These are phyloP conservation scores for Torulaspora franciscae DNA, from an alignment of 805 yeast species.

Conservation along the genomic window DNA sequence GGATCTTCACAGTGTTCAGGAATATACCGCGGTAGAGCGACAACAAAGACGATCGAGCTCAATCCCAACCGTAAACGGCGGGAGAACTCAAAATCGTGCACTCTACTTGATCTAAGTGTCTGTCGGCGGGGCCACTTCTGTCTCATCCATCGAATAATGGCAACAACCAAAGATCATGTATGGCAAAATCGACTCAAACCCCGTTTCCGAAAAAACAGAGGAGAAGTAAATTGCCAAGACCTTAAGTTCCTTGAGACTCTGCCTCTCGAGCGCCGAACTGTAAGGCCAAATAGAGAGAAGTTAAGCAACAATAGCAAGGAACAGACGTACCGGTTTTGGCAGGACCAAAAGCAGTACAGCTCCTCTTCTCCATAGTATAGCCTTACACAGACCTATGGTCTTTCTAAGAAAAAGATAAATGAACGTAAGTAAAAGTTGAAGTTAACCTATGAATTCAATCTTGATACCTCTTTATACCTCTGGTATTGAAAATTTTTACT, in stretches of 20 bases:
- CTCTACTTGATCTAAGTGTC: slow-evolving; percentile 67
- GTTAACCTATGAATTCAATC: not conserved
- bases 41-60: slow-evolving; percentile 60
- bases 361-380: slow-evolving; percentile 21
- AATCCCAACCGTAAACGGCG: slow-evolving; percentile 34
- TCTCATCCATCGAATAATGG: slow-evolving; percentile 43
- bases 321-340: slow-evolving; percentile 20
- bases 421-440: too few species aligned
- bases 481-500: slow-evolving; percentile 1
- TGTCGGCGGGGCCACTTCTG: slow-evolving; percentile 98
- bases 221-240: slow-evolving; percentile 27
- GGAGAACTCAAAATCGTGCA: slow-evolving; percentile 38
- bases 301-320: slow-evolving; percentile 35
- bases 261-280: slow-evolving; percentile 77
- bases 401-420: not conserved
- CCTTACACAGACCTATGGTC: slow-evolving; percentile 31
- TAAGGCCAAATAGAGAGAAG: slow-evolving; percentile 31
- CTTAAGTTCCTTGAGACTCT: slow-evolving; percentile 36
- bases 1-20: slow-evolving; percentile 98
- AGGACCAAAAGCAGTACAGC: slow-evolving; percentile 23
- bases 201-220: slow-evolving; percentile 34
- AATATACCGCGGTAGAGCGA: slow-evolving; percentile 88
- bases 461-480: not conserved
- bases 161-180: slow-evolving; percentile 11
- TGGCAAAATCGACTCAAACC: slow-evolving; percentile 31